Percentiles rank a stretch among this genome's conserved stretches.
These are phyloP conservation scores for Viridothelium virens DNA, from an alignment of 495 filamentous ascomycete species.

Conservation along the genomic window DNA sequence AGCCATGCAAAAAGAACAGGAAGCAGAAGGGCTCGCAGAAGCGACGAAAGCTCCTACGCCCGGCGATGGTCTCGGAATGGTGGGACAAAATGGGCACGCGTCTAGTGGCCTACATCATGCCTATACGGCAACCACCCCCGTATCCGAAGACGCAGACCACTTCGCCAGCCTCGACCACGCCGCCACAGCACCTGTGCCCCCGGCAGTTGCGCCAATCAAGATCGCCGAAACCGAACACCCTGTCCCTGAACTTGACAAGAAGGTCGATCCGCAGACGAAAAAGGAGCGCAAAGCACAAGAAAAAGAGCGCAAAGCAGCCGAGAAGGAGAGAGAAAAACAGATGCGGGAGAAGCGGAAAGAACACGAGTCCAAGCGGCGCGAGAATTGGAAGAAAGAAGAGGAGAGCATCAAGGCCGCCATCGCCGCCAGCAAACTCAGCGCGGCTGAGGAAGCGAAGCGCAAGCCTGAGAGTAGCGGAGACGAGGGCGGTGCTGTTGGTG, in stretches of 20 bases:
- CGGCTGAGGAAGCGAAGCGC: slow-evolving; percentile 44
- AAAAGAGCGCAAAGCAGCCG: slow-evolving; percentile 30
- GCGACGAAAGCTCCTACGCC: slow-evolving; percentile 46
- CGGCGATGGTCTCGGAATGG: slow-evolving; percentile 14
- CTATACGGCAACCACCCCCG: slow-evolving; percentile 39
- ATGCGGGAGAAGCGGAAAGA: slow-evolving; percentile 60
- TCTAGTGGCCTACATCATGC: slow-evolving; percentile 34
- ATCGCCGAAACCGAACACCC: slow-evolving; percentile 28
- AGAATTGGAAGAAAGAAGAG: slow-evolving; percentile 48
- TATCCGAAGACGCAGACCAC: slow-evolving; percentile 45
- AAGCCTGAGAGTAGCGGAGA: slow-evolving; percentile 20
- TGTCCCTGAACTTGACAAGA: slow-evolving; percentile 27
- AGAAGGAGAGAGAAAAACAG: slow-evolving; percentile 52
- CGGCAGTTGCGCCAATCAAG: slow-evolving; percentile 25
- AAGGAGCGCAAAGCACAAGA: slow-evolving; percentile 51
- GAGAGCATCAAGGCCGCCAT: slow-evolving; percentile 52
- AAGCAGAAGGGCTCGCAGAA: slow-evolving; percentile 64
- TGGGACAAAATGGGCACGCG: slow-evolving; percentile 13
- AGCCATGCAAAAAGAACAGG: slow-evolving; percentile 74
- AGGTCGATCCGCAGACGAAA: slow-evolving; percentile 36
- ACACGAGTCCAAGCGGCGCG: slow-evolving; percentile 44
- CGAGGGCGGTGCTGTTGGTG: not conserved
- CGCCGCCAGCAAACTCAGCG: slow-evolving; percentile 47
- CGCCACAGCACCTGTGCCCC: slow-evolving; percentile 50
- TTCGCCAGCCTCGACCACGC: slow-evolving; percentile 51